Base-by-base conservation (phyloP, 2,329 filamentous ascomycete genomes). In the Fusarium fujikuroi region DNA sequence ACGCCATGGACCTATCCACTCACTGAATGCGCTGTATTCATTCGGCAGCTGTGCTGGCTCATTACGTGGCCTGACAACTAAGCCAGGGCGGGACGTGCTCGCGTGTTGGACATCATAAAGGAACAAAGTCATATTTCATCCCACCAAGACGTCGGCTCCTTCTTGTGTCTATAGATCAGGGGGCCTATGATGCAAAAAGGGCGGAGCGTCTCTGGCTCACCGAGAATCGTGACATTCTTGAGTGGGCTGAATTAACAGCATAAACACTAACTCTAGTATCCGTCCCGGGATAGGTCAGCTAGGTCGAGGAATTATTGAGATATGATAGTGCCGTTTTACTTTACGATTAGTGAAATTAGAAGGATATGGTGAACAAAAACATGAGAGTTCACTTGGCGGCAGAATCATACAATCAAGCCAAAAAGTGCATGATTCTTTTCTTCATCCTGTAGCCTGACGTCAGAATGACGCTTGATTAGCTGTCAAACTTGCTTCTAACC, bases 241-340 rank as follows among this genome's bases (percentile, higher is more conserved):
- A 21, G 54, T 46, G 39, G 40, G 39, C 15, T 46, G 7, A 47
- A 5, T 3, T 1, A 34, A 18, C 30, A 7, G 15, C 36, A 36
- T 9, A 12, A 47, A 23, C 8, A 16, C n/a, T 12, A 10, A 47
- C 12, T 25, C 21, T 25, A 34, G 53, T 15, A 57, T 21, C 7
- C 5, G 3, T 18, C 23, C 9, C 19, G 23, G 23, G 2, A 28
- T 21, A 12, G 5, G 21, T 12, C 0, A 10, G 12, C 19, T 11
- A 21, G 19, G 32, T 12, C 21, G 14, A 28, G 7, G 14, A 9
- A 14, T 4, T 39, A 25, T n/a, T 39, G 23, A 37, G 23, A 53
- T 21, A 21, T 7, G 9, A 28, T 25, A 14, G 23, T 18, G 23
- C 10, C 19, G 14, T 39, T 28, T 7, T 9, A 28, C 15, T 16